phyloP scores from a whole-genome alignment of 2,329 filamentous ascomycete genomes.

The Penicillium sp. region DNA sequence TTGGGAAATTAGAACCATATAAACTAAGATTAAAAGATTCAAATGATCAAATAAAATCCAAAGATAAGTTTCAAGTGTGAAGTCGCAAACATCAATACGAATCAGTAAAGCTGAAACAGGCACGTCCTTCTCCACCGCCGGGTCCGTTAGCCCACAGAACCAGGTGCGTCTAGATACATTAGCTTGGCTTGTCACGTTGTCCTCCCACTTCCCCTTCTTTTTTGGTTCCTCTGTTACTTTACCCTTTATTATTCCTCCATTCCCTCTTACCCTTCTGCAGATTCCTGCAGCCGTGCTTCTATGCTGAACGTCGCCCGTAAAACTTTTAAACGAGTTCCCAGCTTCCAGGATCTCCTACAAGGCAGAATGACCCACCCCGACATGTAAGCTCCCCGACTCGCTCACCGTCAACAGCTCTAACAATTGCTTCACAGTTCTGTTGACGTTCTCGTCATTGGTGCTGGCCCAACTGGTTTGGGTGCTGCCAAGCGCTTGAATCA shows the following conservation, averaged over 20 bases:
- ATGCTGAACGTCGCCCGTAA: conserved; percentile 46
- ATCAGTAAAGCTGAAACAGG: conserved; percentile 39
- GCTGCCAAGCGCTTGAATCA: conserved; percentile 97
- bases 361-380: conserved; percentile 49
- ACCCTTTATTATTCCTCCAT: conserved; percentile 20
- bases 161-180: conserved; percentile 21
- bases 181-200: conserved; percentile 22
- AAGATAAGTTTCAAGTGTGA: not conserved
- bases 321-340: conserved; percentile 45
- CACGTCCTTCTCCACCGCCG: conserved; percentile 30
- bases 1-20: not conserved
- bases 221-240: conserved; percentile 13
- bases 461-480: conserved; percentile 94
- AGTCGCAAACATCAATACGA: conserved; percentile 7
- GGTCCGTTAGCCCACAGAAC: conserved; percentile 21
- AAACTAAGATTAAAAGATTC: not conserved
- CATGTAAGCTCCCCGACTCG: conserved; percentile 36
- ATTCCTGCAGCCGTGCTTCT: conserved; percentile 36
- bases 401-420: not conserved
- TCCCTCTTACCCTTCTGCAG: conserved; percentile 26
- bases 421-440: conserved; percentile 63
- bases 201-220: conserved; percentile 25
- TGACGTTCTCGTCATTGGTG: conserved; percentile 96
- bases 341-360: conserved; percentile 48
- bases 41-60: not conserved